Evolutionary conservation across 768 basidiomycete species (phyloP).

Genomic region (Leccinum barrowsii): DNA sequence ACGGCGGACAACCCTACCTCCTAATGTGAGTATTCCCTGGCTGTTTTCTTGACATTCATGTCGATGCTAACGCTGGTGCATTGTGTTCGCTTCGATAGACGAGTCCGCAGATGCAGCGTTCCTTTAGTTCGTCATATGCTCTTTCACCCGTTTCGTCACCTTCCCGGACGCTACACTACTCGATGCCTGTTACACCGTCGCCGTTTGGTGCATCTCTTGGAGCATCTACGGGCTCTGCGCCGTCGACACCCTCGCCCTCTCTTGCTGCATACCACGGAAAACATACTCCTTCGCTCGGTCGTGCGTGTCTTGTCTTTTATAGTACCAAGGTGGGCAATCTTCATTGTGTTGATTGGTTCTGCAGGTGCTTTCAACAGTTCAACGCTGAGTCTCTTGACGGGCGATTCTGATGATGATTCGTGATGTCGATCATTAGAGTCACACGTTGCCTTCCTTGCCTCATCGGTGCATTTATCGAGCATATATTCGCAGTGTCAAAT

Average conservation of each 20-base stretch:
- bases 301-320: conserved; percentile 23
- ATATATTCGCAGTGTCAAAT: conserved; percentile 2
- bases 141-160: conserved; percentile 30
- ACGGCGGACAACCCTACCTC: conserved; percentile 23
- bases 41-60: not conserved
- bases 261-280: conserved; percentile 38
- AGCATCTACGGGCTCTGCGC: conserved; percentile 25
- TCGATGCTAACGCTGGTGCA: not conserved
- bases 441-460: not conserved
- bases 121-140: conserved; percentile 29
- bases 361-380: conserved; percentile 29
- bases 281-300: conserved; percentile 33
- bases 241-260: conserved; percentile 37
- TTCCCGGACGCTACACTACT: conserved; percentile 32
- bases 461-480: conserved; percentile 8
- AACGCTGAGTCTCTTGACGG: conserved; percentile 24
- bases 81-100: conserved; percentile 7
- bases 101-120: conserved; percentile 28
- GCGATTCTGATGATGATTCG: conserved; percentile 30
- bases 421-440: conserved; percentile 6
- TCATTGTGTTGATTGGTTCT: not conserved
- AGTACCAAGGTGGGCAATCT: not conserved
- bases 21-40: conserved; percentile 12
- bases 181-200: conserved; percentile 38
- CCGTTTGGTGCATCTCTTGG: conserved; percentile 35